Evolutionary conservation across 495 filamentous ascomycete species (phyloP), one percentile per base, ranked within the genome.

Genomic region (Hypoxylon cercidicola): DNA sequence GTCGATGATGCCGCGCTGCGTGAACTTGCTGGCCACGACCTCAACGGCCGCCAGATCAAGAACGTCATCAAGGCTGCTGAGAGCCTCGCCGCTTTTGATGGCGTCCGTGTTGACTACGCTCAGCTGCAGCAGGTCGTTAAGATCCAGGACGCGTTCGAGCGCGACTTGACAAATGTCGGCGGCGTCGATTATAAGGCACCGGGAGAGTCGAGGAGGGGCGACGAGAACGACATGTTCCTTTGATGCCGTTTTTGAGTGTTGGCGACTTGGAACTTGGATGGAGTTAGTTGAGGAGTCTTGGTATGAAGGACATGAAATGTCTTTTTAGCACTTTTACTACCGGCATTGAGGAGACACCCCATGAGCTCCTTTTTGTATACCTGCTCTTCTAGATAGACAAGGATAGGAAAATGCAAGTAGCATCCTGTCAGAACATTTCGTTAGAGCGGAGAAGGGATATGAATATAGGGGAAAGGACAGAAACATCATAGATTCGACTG

Each of bases 31-130:
- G 61, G 65, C n/a, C 68, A 78, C 55, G 73, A 80, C 11, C 62
- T 89, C 71, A 88, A 88, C 69, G 85, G 87, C 0, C 70, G 85
- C 16, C 82, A 89, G 74, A 89, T 89, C 66, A 86, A 87, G 77
- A 89, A 88, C 66, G 74, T 84, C 12, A 68, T 89, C 54, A 86
- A 87, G 75, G 83, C 80, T 3, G 84, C 84, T 3, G 69, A 75
- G 56, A 70, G 68, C 34, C 62, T 78, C 45, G 75, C 76, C 5
- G 65, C 67, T 4, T 77, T 72, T 56, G 69, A 76, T 19, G 50
- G 57, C 5, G 66, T 60, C 4, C 61, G 65, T 46, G 45, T 78
- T 0, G 71, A 74, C 34, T 55, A 73, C 21, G 54, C 57, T 7
- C 72, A 74, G 69, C 55, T 78, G 41, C 25, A 67, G 55, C 69